Base-by-base conservation (phyloP, 192 early-diverging fungal species). In the Coemansia sp. region DNA sequence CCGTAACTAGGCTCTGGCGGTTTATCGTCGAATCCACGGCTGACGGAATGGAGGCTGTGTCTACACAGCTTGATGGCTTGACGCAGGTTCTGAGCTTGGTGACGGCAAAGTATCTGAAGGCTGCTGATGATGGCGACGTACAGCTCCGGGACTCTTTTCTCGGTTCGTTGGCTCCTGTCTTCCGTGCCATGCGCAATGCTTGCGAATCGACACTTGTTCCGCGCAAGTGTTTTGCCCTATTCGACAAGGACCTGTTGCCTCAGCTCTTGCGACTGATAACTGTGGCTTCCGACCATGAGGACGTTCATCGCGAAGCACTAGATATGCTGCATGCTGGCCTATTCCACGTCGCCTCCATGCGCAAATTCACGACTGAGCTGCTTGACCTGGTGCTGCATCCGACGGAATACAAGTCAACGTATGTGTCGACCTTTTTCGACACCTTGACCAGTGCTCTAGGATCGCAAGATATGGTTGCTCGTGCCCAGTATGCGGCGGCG, bases 171-270 rank as follows among this genome's bases (percentile, higher is more conserved):
- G 34, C 38, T 2, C 62, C 66, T 8, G 56, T 59, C 2, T 66
- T 66, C 2, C 24, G 60, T 23, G 65, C 66, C n/a, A 53, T 75
- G 69, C 73, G 73, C 18, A 23, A 45, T 36, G 53, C 51, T 16
- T 80, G 78, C 66, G 78, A 74, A 48, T 38, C 77, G 20, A 67
- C 72, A 21, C 63, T 64, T 3, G 74, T 66, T 51, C 59, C 72
- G 5, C 78, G 73, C 62, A 74, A 62, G 24, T 63, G 60, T 60
- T 70, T 75, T 58, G 45, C 45, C 2, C 26, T 80, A 35, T 71
- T 75, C 24, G 73, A 68, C 56, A 51, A 70, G 56, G 40, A 45
- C 9, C 51, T 72, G 31, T 55, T 80, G 65, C 40, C 57, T 20
- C 69, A 57, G 39, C 21, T 64, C 1, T 56, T 80, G 34, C 65